A percentile compares a stretch with the other conserved stretches of the same genome.
phyloP scores from a whole-genome alignment of 345 rosid genomes.

The Boechera stricta region DNA sequence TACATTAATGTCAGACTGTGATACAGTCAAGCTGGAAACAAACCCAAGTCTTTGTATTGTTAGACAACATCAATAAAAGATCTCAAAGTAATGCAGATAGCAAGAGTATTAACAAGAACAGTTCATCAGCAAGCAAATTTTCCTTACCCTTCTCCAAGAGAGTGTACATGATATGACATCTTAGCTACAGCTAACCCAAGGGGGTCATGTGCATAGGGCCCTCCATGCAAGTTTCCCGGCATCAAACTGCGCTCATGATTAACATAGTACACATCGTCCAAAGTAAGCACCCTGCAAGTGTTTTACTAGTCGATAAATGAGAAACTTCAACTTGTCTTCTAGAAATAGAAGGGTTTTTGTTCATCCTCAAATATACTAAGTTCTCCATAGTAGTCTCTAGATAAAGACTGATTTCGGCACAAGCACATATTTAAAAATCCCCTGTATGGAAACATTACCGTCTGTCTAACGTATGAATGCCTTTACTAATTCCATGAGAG shows the following conservation, averaged over 20 bases:
- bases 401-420: background rate
- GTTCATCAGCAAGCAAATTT: constrained; percentile 24
- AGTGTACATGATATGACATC: constrained; percentile 83
- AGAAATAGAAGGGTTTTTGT: background rate
- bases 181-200: constrained; percentile 84
- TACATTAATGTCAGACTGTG: background rate
- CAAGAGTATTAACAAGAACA: background rate
- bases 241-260: constrained; percentile 47
- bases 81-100: constrained; percentile 1
- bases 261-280: constrained; percentile 85
- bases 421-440: background rate
- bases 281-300: constrained; percentile 74
- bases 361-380: background rate
- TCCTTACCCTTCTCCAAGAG: constrained; percentile 92
- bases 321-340: background rate
- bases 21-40: background rate
- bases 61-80: background rate
- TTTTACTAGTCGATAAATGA: constrained; percentile 20
- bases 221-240: constrained; percentile 46
- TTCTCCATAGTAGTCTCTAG: background rate
- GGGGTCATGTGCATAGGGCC: constrained; percentile 48
- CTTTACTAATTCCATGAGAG: too few species aligned
- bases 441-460: background rate
- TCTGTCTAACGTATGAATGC: too few species aligned
- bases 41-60: background rate